phyloP scores from a whole-genome alignment of 2,329 filamentous ascomycete genomes.

The Fusarium falciforme region DNA sequence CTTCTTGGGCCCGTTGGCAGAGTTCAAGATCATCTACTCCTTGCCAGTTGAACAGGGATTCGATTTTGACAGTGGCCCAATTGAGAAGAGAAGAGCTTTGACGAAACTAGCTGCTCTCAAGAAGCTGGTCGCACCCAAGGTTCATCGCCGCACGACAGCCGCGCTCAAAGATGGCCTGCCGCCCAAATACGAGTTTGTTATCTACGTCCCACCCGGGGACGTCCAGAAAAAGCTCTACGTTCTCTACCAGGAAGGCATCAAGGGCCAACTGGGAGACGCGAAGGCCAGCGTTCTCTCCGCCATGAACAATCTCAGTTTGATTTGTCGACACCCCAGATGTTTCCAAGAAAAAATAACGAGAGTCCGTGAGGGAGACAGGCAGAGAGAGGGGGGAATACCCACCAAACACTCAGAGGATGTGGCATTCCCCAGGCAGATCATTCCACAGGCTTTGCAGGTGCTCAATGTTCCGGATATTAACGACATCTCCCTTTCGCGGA shows the following conservation, averaged over 20 bases:
- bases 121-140: slow-evolving; percentile 78
- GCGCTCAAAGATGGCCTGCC: slow-evolving; percentile 75
- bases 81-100: slow-evolving; percentile 68
- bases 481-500: slow-evolving; percentile 70
- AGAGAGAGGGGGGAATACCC: not conserved
- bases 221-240: slow-evolving; percentile 74
- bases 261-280: not conserved
- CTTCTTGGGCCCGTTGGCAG: slow-evolving; percentile 75
- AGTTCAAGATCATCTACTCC: slow-evolving; percentile 79
- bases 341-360: slow-evolving; percentile 52
- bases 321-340: slow-evolving; percentile 65
- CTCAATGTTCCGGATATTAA: slow-evolving; percentile 56
- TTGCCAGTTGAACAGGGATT: slow-evolving; percentile 80
- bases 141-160: slow-evolving; percentile 77
- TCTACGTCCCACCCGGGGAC: slow-evolving; percentile 76
- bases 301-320: slow-evolving; percentile 55
- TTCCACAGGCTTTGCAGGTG: slow-evolving; percentile 48
- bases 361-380: slow-evolving; percentile 1
- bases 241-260: slow-evolving; percentile 52
- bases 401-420: slow-evolving; percentile 13
- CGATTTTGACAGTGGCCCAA: slow-evolving; percentile 68
- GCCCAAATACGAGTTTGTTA: slow-evolving; percentile 82
- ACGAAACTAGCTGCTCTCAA: slow-evolving; percentile 79
- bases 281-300: slow-evolving; percentile 50
- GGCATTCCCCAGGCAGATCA: slow-evolving; percentile 42